Evolutionary conservation across 345 rosid species (phyloP), one percentile per base, ranked within the genome.

Genomic region (Salix arbutifolia): DNA sequence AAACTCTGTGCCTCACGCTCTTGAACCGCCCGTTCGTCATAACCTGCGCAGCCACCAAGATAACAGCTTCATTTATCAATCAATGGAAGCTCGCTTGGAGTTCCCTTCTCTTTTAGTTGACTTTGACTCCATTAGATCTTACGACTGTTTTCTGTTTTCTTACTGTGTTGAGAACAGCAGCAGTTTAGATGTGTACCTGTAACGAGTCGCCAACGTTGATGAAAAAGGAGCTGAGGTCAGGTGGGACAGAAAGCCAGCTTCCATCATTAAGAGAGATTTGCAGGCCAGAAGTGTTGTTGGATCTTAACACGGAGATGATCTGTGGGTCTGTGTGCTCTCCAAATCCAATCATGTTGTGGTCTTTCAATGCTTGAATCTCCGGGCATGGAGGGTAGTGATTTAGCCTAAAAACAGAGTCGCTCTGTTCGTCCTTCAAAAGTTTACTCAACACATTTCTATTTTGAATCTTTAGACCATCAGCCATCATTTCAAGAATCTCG

Each of bases 1-100:
- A 44, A 8, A 95, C 99, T 31, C 99, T 89, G 28, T 95, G 99
- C 82, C 85, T 93, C 80, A 95, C 97, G 77, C 99, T 95, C 71
- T 67, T 89, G 71, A 95, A 86, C 83, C 92, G 88, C 72, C 99
- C 96, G 67, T 95, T 95, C 4, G 97, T 91, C 92, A 95, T 78
- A 14, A 93, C 99, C 99, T 95, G 88, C 76, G 53, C 31, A n/a
- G 14, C 53, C 33, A 73, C 65, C 30, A 48, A 14, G 14, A 38
- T 12, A 48, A 53, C 35, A 33, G 35, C 65, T 62, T 21, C 48
- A 23, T 70, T n/a, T 21, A 44, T 40, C 28, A n/a, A n/a, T 56
- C 26, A 8, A n/a, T 21, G 62, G 26, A 56, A 56, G 56, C 21
- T 5, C 18, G 56, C 0, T 18, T 0, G 62, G 1, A 9, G 28